Conservation (phyloP, 805 yeast species). For the Zygosaccharomyces rouxii region DNA sequence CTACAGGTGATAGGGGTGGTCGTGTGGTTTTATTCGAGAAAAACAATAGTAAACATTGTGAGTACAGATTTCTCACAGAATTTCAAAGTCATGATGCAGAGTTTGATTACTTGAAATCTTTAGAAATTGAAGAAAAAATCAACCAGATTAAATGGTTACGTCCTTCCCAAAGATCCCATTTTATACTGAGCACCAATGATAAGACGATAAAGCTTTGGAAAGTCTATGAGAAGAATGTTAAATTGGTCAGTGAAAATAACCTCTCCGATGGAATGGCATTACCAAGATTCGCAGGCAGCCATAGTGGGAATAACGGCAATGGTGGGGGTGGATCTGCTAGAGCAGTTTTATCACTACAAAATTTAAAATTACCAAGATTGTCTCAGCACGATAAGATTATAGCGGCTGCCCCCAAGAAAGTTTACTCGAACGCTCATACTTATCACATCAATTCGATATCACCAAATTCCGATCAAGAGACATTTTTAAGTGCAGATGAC, state of each 20-base stretch:
- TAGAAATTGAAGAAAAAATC: constrained; percentile 97
- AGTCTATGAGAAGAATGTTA: constrained; percentile 83
- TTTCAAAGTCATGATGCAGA: constrained; percentile 98
- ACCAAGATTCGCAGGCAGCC: constrained; percentile 5
- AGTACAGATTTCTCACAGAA: constrained; percentile 92
- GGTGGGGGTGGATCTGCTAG: constrained; percentile 20
- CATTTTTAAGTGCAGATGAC: constrained; percentile 89
- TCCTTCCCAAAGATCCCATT: constrained; percentile 84
- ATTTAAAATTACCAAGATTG: constrained; percentile 76
- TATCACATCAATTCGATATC: constrained; percentile 96
- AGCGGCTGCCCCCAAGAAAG: constrained; percentile 88
- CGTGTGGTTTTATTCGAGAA: constrained; percentile 94
- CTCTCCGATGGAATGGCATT: constrained; percentile 43
- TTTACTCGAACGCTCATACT: constrained; percentile 95
- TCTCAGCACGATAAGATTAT: constrained; percentile 93
- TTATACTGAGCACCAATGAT: constrained; percentile 87
- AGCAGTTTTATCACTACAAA: constrained; percentile 37
- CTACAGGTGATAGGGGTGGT: constrained; percentile 99
- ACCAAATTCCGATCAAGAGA: constrained; percentile 92
- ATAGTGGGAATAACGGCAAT: constrained; percentile 8
- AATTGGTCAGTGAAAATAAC: constrained; percentile 89
- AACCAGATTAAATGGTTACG: constrained; percentile 96
- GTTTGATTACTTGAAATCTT: constrained; percentile 89
- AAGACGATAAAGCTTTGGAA: constrained; percentile 99
- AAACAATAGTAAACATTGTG: constrained; percentile 73